Evolutionary conservation across 1,284 basidiomycete genomes (phyloP).

Genomic region (Sutorius eximius): DNA sequence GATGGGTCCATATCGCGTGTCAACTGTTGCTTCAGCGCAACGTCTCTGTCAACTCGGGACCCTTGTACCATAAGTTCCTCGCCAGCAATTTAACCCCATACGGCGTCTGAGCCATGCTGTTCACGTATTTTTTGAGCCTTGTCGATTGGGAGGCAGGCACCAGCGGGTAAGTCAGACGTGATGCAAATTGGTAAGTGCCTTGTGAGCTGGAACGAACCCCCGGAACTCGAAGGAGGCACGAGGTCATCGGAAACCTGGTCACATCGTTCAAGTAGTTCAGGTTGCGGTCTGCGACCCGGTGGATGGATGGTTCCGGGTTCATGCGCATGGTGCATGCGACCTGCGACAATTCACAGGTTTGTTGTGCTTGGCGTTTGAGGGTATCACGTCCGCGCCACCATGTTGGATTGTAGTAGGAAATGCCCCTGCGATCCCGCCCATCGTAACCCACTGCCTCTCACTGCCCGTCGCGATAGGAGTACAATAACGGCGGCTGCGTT

Average conservation of each 20-base stretch:
- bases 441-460: neutral
- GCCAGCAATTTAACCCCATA: neutral
- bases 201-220: neutral
- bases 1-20: neutral
- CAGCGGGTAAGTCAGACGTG: neutral
- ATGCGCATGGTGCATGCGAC: neutral
- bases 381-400: neutral
- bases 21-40: neutral
- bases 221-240: neutral
- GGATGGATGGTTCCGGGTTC: neutral
- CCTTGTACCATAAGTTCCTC: neutral
- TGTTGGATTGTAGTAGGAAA: neutral
- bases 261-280: neutral
- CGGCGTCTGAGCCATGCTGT: neutral
- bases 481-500: neutral
- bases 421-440: neutral
- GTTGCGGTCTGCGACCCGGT: neutral
- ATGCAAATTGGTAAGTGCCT: neutral
- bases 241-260: neutral
- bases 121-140: neutral
- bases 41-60: neutral
- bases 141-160: neutral
- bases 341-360: neutral
- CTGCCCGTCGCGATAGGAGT: neutral
- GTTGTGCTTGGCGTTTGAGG: conserved; percentile 19